Evolutionary conservation across 495 filamentous ascomycete genomes (phyloP).

Genomic region (Hyphodiscus hymeniophilus): DNA sequence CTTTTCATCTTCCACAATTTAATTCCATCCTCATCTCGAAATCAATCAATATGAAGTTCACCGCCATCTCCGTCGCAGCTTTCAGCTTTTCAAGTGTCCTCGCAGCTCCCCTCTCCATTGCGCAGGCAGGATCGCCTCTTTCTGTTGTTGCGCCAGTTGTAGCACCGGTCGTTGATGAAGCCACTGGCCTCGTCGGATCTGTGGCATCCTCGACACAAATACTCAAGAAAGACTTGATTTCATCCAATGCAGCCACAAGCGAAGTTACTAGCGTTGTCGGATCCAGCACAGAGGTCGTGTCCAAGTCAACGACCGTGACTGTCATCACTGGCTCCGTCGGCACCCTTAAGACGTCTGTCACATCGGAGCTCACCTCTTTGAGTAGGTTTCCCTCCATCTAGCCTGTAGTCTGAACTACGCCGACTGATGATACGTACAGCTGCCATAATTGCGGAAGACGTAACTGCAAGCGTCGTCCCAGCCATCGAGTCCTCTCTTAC

Average conservation of each 20-base stretch:
- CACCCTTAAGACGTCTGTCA: not conserved
- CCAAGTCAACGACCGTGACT: not conserved
- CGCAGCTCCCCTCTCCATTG: not conserved
- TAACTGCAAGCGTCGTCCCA: not conserved
- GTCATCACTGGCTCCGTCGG: not conserved
- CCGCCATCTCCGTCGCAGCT: not conserved
- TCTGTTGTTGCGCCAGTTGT: not conserved
- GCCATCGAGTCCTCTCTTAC: not conserved
- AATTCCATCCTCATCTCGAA: not conserved
- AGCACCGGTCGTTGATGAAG: not conserved
- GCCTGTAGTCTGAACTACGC: not conserved
- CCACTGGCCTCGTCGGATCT: not conserved
- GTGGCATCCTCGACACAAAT: not conserved
- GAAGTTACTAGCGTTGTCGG: not conserved
- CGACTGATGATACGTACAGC: not conserved
- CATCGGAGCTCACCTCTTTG: not conserved
- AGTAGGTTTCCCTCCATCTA: not conserved
- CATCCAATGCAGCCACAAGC: not conserved
- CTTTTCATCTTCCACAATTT: not conserved
- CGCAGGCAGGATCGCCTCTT: not conserved
- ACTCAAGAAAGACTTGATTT: not conserved
- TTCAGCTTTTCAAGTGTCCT: not conserved
- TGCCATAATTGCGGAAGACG: not conserved
- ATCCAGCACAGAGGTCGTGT: not conserved
- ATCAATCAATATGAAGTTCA: constrained; percentile 1